Evolutionary conservation across 2,329 filamentous ascomycete genomes (phyloP).

Genomic region (Aureobasidium sp.): DNA sequence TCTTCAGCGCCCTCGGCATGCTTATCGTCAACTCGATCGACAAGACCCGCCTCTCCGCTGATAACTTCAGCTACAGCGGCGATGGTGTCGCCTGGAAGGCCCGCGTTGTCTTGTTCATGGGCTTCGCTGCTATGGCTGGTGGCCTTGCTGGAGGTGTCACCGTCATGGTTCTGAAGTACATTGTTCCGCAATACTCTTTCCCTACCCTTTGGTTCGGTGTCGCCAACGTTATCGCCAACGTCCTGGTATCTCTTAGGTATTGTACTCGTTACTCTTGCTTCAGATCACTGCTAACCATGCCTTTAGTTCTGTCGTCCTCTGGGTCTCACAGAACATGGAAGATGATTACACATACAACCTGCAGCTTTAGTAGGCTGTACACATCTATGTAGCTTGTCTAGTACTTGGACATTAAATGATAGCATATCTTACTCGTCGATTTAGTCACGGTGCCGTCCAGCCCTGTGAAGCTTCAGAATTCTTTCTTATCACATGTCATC

Average conservation of each 20-base stretch:
- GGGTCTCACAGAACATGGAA: slow-evolving; percentile 65
- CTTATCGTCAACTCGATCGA: slow-evolving; percentile 66
- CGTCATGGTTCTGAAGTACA: slow-evolving; percentile 60
- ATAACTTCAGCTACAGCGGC: slow-evolving; percentile 49
- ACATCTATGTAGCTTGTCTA: background rate
- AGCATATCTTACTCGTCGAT: background rate
- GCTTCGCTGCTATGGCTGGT: slow-evolving; percentile 60
- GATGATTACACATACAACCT: slow-evolving; percentile 65
- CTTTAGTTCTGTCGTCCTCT: slow-evolving; percentile 53
- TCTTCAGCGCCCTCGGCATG: slow-evolving; percentile 62
- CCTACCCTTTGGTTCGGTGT: slow-evolving; percentile 60
- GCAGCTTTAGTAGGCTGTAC: slow-evolving; percentile 39
- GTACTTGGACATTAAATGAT: background rate
- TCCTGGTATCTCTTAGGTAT: slow-evolving; percentile 58
- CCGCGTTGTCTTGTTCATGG: slow-evolving; percentile 57
- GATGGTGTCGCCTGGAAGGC: slow-evolving; percentile 64
- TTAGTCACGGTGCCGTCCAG: no score
- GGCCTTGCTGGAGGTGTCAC: slow-evolving; percentile 59
- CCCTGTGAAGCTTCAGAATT: background rate
- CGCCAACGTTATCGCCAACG: slow-evolving; percentile 58
- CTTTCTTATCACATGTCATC: background rate
- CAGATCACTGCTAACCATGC: background rate
- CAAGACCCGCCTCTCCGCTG: slow-evolving; percentile 55
- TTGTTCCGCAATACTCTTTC: slow-evolving; percentile 50
- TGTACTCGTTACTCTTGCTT: slow-evolving; percentile 17